These are phyloP conservation scores for Tuber magnatum DNA, from an alignment of 495 filamentous ascomycete species.

Conservation along the genomic window DNA sequence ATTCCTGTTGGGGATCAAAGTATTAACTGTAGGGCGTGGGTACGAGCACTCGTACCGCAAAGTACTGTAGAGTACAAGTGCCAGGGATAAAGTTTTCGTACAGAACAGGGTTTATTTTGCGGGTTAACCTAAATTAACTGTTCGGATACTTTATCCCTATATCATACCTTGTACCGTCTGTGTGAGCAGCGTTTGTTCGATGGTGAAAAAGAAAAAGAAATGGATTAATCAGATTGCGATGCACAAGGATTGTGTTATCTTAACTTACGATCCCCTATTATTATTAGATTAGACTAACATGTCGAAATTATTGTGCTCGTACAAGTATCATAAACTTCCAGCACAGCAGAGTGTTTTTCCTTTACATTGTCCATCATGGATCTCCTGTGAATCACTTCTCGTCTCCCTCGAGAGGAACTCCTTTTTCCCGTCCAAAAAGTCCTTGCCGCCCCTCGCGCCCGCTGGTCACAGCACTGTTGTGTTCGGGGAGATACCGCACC, in stretches of 20 bases:
- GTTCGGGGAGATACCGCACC: not conserved
- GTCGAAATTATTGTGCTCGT: not conserved
- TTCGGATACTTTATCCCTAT: too few species aligned
- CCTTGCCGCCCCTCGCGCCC: not conserved
- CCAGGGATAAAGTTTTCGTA: too few species aligned
- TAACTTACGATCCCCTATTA: not conserved
- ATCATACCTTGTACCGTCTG: too few species aligned
- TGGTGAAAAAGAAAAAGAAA: not conserved
- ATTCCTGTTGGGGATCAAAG: too few species aligned
- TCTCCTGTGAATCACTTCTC: not conserved
- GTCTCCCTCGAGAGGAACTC: not conserved
- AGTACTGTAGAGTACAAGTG: too few species aligned
- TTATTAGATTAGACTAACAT: not conserved
- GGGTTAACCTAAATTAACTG: too few species aligned
- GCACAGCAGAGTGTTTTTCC: not conserved
- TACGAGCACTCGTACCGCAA: too few species aligned
- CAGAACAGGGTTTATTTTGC: too few species aligned
- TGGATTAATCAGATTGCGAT: not conserved
- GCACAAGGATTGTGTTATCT: not conserved
- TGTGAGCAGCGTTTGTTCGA: not conserved
- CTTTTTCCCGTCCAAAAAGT: not conserved
- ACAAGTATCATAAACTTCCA: too few species aligned
- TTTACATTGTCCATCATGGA: not conserved
- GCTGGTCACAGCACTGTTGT: not conserved
- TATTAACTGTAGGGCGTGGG: too few species aligned